Evolutionary conservation across 352 stramenopile species (phyloP), one percentile per base, ranked within the genome.

Genomic region (Globisporangium splendens): DNA sequence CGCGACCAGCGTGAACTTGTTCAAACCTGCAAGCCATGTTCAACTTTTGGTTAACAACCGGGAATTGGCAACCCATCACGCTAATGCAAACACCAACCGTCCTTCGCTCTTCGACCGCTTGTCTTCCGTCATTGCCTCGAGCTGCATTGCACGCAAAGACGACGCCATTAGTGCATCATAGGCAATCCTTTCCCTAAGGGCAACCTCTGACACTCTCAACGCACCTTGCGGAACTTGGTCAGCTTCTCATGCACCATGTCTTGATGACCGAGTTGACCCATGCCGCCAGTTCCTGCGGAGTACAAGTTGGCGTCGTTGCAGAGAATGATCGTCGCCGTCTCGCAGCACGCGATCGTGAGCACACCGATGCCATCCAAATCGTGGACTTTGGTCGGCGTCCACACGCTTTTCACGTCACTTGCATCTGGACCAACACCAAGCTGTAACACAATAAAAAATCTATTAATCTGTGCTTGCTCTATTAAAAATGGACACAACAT

Each of bases 231-330:
- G 56, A 93, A 91, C 46, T 82, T 75, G 42, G 65, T 51, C n/a
- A 93, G 73, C 66, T 89, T 91, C 55, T 93, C 83, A 46, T 93
- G 83, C 10, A 93, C 71, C 15, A 88, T 65, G 39, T 93, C 83
- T 39, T 89, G 74, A 61, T 93, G 83, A 20, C 83, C 83, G 22
- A 93, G 54, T 54, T 93, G 83, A 0, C 83, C 83, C 17, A 41
- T 49, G 1, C 64, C 38, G n/a, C 83, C 83, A 8, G 76, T 86
- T n/a, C 83, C 83, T 17, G 75, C 74, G 24, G 83, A 90, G 62
- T 93, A 93, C 41, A 91, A 50, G 52, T 91, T 88, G 5, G 79
- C 65, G 38, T 93, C 83, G 46, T 91, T 89, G 49, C 75, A 78
- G 17, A 90, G 61, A 52, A 73, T 71, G 35, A 87, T 62, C 20